Percentiles rank a stretch among this genome's conserved stretches.
Evolutionary conservation across 2,329 filamentous ascomycete genomes (phyloP).

Genomic region (Exophiala phaeomuriformis): DNA sequence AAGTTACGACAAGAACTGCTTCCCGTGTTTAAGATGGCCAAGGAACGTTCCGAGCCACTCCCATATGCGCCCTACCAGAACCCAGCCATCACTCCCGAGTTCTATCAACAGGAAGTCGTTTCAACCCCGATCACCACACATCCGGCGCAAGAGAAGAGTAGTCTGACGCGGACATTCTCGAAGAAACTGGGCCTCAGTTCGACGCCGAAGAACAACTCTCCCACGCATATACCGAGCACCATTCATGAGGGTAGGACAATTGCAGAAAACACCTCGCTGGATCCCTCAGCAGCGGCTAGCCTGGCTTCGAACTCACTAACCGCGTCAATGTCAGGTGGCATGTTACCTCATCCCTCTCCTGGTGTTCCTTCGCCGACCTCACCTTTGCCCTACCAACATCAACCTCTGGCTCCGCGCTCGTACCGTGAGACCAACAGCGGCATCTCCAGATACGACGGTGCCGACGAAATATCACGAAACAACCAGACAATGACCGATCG

Average conservation of each 20-base stretch:
- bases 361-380: conserved; percentile 44
- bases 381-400: conserved; percentile 36
- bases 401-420: conserved; percentile 40
- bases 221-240: conserved; percentile 60
- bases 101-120: conserved; percentile 28
- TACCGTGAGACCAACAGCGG: conserved; percentile 33
- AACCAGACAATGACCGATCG: conserved; percentile 27
- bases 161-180: conserved; percentile 65
- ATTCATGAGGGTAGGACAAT: conserved; percentile 60
- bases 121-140: conserved; percentile 26
- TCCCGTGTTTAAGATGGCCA: conserved; percentile 80
- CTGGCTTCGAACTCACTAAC: conserved; percentile 64
- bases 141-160: conserved; percentile 39
- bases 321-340: conserved; percentile 55
- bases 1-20: conserved; percentile 85
- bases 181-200: conserved; percentile 63
- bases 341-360: conserved; percentile 50
- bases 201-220: conserved; percentile 65
- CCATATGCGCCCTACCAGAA: conserved; percentile 46
- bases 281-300: conserved; percentile 62
- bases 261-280: conserved; percentile 46
- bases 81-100: conserved; percentile 29
- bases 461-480: conserved; percentile 30
- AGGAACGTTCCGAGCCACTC: conserved; percentile 83
- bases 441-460: conserved; percentile 34